A percentile compares a stretch with the other conserved stretches of the same genome.
Conservation (phyloP, 768 basidiomycete species). For the Podaxis pistillaris region DNA sequence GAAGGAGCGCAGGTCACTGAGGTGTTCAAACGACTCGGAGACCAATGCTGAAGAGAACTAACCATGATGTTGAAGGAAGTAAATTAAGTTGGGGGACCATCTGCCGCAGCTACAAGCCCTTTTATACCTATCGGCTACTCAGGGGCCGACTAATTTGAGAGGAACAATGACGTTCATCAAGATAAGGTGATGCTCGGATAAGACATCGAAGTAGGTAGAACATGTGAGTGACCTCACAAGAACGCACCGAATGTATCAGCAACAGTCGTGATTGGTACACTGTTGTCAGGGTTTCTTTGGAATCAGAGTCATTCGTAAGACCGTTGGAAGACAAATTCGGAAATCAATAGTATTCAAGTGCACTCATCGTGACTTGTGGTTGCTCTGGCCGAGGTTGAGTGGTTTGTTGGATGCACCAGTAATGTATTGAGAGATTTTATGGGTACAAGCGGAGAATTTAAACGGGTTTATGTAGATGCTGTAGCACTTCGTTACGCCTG, state of each 20-base stretch:
- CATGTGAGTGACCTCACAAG: neutral
- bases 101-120: neutral
- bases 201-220: neutral
- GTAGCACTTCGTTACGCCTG: no score
- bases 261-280: neutral
- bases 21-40: neutral
- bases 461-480: neutral
- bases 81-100: neutral
- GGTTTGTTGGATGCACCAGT: neutral
- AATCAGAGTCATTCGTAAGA: neutral
- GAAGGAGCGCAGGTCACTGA: neutral
- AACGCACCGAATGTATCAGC: neutral
- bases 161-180: neutral
- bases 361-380: neutral
- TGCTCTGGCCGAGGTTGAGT: neutral
- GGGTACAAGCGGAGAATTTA: neutral
- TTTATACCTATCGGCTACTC: neutral
- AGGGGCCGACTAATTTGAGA: neutral
- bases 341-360: neutral
- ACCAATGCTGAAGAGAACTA: neutral
- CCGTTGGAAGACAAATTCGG: neutral
- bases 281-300: neutral
- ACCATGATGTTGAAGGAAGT: slow-evolving; percentile 4
- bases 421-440: neutral
- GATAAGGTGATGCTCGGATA: neutral